Evolutionary conservation across 192 early-diverging fungal genomes (phyloP).

Genomic region (Helicostylum pulchrum): DNA sequence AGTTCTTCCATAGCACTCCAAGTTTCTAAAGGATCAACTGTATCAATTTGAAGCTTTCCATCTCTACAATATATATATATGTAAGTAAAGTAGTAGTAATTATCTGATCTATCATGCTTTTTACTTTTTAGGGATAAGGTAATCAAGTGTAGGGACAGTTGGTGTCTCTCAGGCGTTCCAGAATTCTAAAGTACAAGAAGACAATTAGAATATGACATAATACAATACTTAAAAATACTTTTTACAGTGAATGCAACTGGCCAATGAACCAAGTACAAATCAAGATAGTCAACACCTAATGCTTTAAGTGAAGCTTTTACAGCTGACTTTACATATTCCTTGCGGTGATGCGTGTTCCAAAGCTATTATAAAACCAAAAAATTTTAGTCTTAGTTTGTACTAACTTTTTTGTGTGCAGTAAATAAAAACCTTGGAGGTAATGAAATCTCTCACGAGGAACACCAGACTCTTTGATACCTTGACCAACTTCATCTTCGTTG

Average conservation of each 20-base stretch:
- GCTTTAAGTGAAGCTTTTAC: slow-evolving; percentile 64
- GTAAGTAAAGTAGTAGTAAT: no score
- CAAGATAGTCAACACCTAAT: slow-evolving; percentile 73
- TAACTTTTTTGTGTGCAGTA: no score
- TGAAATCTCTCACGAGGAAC: slow-evolving; percentile 72
- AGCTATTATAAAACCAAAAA: slow-evolving; percentile 43
- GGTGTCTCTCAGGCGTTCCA: slow-evolving; percentile 26
- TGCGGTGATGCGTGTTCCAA: slow-evolving; percentile 64
- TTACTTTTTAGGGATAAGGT: slow-evolving; percentile 34
- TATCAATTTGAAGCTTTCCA: slow-evolving; percentile 37
- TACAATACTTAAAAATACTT: no score
- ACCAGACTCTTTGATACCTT: slow-evolving; percentile 54
- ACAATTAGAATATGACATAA: no score
- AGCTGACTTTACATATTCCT: slow-evolving; percentile 60
- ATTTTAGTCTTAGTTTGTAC: no score
- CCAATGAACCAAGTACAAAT: slow-evolving; percentile 87
- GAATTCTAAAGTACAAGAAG: slow-evolving; percentile 9
- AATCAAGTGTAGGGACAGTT: slow-evolving; percentile 18
- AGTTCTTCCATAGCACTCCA: slow-evolving; percentile 76
- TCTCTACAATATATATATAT: slow-evolving; percentile 15
- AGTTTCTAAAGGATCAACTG: slow-evolving; percentile 52
- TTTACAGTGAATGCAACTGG: slow-evolving; percentile 58
- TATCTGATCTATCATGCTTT: not conserved
- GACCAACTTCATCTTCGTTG: slow-evolving; percentile 79
- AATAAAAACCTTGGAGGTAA: slow-evolving; percentile 62